phyloP scores from a whole-genome alignment of 2,329 filamentous ascomycete species.

The Alternaria ethzedia region DNA sequence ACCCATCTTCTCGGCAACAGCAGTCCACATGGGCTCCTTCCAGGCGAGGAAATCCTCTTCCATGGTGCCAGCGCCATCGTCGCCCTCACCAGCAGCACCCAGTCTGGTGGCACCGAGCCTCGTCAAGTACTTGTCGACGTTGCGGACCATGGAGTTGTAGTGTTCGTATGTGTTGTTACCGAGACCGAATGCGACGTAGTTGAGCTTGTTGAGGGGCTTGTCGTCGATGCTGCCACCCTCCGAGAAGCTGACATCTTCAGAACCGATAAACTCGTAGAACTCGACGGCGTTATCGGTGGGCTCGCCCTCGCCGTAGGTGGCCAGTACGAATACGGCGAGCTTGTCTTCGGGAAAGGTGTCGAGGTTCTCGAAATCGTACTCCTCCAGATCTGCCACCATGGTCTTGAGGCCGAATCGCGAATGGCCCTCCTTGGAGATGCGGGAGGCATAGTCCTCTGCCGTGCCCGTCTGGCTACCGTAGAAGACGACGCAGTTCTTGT shows the following conservation, averaged over 20 bases:
- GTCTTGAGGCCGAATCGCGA: slow-evolving; percentile 95
- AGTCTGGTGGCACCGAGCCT: slow-evolving; percentile 85
- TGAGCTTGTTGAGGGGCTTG: slow-evolving; percentile 78
- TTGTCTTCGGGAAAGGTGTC: slow-evolving; percentile 89
- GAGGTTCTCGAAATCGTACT: slow-evolving; percentile 95
- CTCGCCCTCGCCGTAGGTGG: slow-evolving; percentile 97
- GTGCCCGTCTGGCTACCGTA: slow-evolving; percentile 99
- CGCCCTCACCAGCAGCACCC: slow-evolving; percentile 89
- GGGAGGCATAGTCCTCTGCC: slow-evolving; percentile 95
- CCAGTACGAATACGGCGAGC: slow-evolving; percentile 91
- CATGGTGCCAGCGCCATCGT: slow-evolving; percentile 98
- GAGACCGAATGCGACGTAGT: slow-evolving; percentile 93
- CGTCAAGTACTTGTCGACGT: slow-evolving; percentile 79
- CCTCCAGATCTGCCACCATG: slow-evolving; percentile 97
- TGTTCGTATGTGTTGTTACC: slow-evolving; percentile 99
- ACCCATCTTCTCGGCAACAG: slow-evolving; percentile 80
- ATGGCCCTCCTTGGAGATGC: slow-evolving; percentile 95
- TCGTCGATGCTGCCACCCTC: slow-evolving; percentile 68
- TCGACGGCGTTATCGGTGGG: slow-evolving; percentile 98
- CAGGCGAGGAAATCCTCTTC: slow-evolving; percentile 98
- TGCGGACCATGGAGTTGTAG: slow-evolving; percentile 98
- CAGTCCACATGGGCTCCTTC: slow-evolving; percentile 99
- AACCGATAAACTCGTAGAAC: slow-evolving; percentile 94
- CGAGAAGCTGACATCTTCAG: slow-evolving; percentile 82
- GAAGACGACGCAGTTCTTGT: slow-evolving; percentile 98